Evolutionary conservation across 140 eudicot species (phyloP), one percentile per base, ranked within the genome.

Genomic region (Cichorium intybus): DNA sequence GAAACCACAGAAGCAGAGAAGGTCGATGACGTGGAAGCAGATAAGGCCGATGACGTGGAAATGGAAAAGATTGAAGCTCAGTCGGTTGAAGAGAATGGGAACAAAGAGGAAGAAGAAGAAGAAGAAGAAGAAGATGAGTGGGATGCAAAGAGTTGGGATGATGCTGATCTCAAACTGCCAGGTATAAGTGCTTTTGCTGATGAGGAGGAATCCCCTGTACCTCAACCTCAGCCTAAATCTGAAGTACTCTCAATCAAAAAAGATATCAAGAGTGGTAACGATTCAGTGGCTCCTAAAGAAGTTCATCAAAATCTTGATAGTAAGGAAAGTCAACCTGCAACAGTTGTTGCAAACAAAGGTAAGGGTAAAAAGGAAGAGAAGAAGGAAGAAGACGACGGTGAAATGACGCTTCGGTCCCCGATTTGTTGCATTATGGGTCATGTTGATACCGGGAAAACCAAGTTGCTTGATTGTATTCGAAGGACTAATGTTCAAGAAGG

Each of bases 61-160:
- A 67, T 69, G 29, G 61, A 39, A 35, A 62, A 78, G 60, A 34
- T 51, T 1, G 88, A 76, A 57, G 64, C 63, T 67, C 75, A 56
- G 66, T 67, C 31, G 35, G 83, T 68, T 51, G 79, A 73, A 71
- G 86, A 84, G 41, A 81, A 77, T 58, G 88, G 65, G 26, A 69
- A 54, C 10, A 78, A 84, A 63, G 90, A 84, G 60, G 90, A 84
- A 58, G 95, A 86, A 0, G 88, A 84, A 2, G 94, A 87, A 0
- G 88, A 84, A 0, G 94, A 87, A 24, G 82, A 80, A 2, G 95
- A 84, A 48, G 96, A 87, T 50, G 97, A 91, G 26, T 92, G 98
- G 98, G 98, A 92, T 87, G 96, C 95, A 10, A 91, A 85, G 77
- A 91, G 97, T 47, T 87, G 98, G 98, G 98, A 92, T 73, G 95